These are phyloP conservation scores for Xylariaceae sp. DNA, from an alignment of 2,329 filamentous ascomycete species.

Conservation along the genomic window DNA sequence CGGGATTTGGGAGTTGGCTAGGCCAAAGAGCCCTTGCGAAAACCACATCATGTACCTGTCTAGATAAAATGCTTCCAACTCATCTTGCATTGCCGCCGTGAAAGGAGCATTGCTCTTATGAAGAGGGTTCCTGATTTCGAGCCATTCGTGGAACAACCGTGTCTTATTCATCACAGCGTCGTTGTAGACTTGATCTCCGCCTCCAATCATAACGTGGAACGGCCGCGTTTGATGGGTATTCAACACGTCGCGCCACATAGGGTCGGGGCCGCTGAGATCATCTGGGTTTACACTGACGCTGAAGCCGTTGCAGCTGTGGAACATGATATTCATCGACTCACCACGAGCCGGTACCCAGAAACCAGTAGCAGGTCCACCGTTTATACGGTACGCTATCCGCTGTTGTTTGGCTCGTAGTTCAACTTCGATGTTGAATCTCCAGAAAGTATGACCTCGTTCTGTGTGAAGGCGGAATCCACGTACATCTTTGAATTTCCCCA, in stretches of 20 bases:
- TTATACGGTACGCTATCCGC: constrained; percentile 94
- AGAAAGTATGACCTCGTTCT: constrained; percentile 90
- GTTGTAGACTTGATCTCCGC: constrained; percentile 97
- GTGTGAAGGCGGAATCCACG: constrained; percentile 81
- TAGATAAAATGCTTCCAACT: constrained; percentile 88
- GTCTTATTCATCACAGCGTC: constrained; percentile 81
- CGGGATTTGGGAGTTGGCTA: constrained; percentile 92
- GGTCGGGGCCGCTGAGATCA: constrained; percentile 88
- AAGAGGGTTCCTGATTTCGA: constrained; percentile 76
- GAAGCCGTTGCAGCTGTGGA: constrained; percentile 97
- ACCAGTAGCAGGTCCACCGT: constrained; percentile 82
- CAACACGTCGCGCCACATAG: constrained; percentile 94
- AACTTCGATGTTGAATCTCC: constrained; percentile 94
- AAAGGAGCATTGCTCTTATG: constrained; percentile 83
- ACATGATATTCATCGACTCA: constrained; percentile 98
- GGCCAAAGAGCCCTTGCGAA: constrained; percentile 90
- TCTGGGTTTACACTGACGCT: constrained; percentile 78
- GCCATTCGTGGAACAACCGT: constrained; percentile 80
- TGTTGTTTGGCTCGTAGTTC: constrained; percentile 80
- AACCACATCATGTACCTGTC: constrained; percentile 94
- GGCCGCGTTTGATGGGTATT: constrained; percentile 89
- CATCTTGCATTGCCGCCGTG: constrained; percentile 80
- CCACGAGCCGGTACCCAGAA: constrained; percentile 92
- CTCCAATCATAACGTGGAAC: constrained; percentile 98
- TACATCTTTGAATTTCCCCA: constrained; percentile 82